Evolutionary conservation across 345 rosid species (phyloP), one percentile per base, ranked within the genome.

Genomic region (Lepidium sativum): DNA sequence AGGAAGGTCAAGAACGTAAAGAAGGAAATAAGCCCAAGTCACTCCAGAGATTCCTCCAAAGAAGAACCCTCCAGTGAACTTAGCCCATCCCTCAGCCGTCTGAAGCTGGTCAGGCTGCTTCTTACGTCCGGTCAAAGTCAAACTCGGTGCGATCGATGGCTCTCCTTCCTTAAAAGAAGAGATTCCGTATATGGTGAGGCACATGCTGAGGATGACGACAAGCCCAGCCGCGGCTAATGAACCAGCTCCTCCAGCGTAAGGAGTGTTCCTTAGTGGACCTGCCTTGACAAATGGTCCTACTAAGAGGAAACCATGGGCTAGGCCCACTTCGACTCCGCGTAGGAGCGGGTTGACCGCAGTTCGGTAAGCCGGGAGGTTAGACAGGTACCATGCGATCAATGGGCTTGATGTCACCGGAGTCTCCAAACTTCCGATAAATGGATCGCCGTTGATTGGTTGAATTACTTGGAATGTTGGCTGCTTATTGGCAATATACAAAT

Each of bases 41-140:
- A 94, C 97, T 39, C 97, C 99, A 23, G 97, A 89, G 67, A 90
- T 81, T 9, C 99, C 99, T 27, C 97, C 99, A 43, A 90, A 87
- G 77, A 90, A 90, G 90, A 94, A 94, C 33, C 99, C 96, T 14
- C 95, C 97, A 1, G 67, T 72, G 82, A 94, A 94, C 80, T 90
- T 87, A 41, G 88, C 82, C 99, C 97, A 90, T 20, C 97, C 97
- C 2, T 94, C 96, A 0, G 97, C 86, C 0, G 99, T 94, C 77
- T 90, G 99, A 73, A 94, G 62, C 82, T 82, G 90, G 58, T 94
- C 96, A 12, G 99, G 96, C 77, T 72, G 81, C 84, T 94, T 94
- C 90, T 90, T 88, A 79, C 99, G 73, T 5, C 96, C 97, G 0
- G 95, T 94, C 83, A 94, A 66, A 21, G 99, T 94, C 48, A 94